Conservation (phyloP, 306 rosid genomes). For the Vigna reflexopilosa region DNA sequence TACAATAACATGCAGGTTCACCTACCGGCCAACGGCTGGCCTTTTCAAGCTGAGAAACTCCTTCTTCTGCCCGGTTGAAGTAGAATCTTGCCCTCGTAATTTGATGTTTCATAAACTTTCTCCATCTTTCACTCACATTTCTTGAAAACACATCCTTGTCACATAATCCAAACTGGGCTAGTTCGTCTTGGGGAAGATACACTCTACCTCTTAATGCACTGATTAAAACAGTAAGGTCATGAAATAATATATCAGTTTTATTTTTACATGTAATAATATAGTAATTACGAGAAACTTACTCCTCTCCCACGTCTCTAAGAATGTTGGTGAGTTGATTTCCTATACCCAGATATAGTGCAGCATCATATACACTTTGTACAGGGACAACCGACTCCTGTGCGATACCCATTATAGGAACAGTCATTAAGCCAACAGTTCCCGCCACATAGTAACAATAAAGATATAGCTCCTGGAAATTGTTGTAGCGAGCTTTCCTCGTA, state of each 20-base stretch:
- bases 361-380: constrained; percentile 60
- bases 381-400: constrained; percentile 67
- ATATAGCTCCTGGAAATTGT: constrained; percentile 76
- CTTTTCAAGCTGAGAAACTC: constrained; percentile 86
- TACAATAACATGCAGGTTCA: background rate
- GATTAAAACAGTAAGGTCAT: constrained; percentile 29
- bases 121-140: constrained; percentile 70
- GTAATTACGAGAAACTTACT: constrained; percentile 56
- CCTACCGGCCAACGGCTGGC: constrained; percentile 94
- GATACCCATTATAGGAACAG: constrained; percentile 89
- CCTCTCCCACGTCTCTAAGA: constrained; percentile 95
- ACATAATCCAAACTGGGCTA: constrained; percentile 72
- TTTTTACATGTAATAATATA: background rate
- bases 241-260: background rate
- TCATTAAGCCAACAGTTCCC: constrained; percentile 93
- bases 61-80: constrained; percentile 76
- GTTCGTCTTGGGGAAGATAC: constrained; percentile 96
- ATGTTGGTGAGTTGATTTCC: constrained; percentile 93
- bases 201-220: constrained; percentile 91
- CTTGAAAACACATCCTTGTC: constrained; percentile 69
- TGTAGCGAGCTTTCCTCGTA: constrained; percentile 64
- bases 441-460: constrained; percentile 94
- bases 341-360: constrained; percentile 79
- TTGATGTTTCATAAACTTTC: constrained; percentile 84
- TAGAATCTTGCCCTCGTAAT: constrained; percentile 82